Conservation (phyloP, 2,329 filamentous ascomycete species). For the Pyricularia grisea region DNA sequence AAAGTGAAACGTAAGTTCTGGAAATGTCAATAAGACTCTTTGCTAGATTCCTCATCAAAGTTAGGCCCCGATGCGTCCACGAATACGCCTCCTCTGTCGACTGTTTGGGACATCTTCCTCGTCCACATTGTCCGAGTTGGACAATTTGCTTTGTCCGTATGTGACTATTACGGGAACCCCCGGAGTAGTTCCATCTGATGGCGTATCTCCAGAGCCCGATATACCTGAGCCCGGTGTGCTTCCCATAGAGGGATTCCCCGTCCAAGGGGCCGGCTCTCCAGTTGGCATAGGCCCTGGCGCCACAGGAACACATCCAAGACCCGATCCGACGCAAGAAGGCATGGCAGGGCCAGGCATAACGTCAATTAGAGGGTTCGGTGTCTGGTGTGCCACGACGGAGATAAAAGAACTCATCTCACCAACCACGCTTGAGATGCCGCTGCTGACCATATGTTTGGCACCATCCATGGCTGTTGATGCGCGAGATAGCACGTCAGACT, state of each 20-base stretch:
- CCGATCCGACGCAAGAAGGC: neutral
- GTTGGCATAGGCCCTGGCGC: neutral
- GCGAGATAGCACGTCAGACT: neutral
- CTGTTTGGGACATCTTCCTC: neutral
- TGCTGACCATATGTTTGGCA: neutral
- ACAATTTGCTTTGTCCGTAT: neutral
- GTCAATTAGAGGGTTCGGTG: neutral
- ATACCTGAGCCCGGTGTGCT: neutral
- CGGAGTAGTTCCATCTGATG: neutral
- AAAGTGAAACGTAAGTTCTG: neutral
- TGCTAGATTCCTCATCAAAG: neutral
- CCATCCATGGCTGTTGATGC: constrained; percentile 1
- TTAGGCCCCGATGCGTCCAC: neutral
- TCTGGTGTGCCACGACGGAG: constrained; percentile 1
- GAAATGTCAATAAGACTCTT: neutral
- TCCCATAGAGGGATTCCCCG: neutral
- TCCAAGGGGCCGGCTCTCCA: neutral
- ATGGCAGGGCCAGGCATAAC: neutral
- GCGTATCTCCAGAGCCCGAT: neutral
- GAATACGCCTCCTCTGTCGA: neutral
- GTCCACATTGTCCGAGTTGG: neutral
- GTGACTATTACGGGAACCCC: neutral
- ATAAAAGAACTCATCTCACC: constrained; percentile 5
- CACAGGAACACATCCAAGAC: neutral
- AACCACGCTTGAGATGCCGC: constrained; percentile 2